Evolutionary conservation across 495 filamentous ascomycete species (phyloP), one percentile per base, ranked within the genome.

Genomic region (Clohesyomyces aquaticus): DNA sequence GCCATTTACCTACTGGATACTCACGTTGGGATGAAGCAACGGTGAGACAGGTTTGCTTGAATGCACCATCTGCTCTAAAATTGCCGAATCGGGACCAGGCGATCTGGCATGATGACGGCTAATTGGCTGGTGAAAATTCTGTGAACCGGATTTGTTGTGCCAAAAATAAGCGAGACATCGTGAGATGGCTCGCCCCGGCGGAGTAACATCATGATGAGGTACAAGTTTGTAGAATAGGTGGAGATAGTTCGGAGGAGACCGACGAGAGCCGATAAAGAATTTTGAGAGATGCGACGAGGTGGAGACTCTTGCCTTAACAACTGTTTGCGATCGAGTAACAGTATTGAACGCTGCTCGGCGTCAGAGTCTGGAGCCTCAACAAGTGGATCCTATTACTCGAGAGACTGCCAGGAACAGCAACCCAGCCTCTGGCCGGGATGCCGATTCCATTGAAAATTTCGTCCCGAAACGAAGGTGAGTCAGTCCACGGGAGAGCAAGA

Each of bases 331-430:
- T 49, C 46, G 22, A 49, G 46, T 49, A 49, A 49, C 19, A 49
- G 46, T 49, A 49, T 49, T 49, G 49, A 52, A 52, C 6, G 49
- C 11, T 4, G 16, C 35, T 8, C 46, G 4, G 16, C 46, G 46
- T 52, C 49, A 32, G 52, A 51, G 58, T 42, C 59, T 55, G 32
- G 61, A 58, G 61, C 41, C 38, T 58, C 43, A 51, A 46, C 53
- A 58, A 49, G 61, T 64, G 61, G 55, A 45, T 46, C 49, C 64
- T 67, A 18, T 57, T 55, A 56, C 58, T 52, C 50, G 32, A 61
- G 18, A 18, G 19, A 55, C 60, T 43, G 48, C 55, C 22, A 27
- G 58, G 35, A 12, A 55, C 23, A 43, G 18, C 35, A 27, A 32
- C 12, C 26, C 22, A 9, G 9, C 14, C 8, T 43, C 42, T 4